A percentile compares a stretch with the other conserved stretches of the same genome.
Conservation (phyloP, 768 basidiomycete genomes). For the Mycena rosella region DNA sequence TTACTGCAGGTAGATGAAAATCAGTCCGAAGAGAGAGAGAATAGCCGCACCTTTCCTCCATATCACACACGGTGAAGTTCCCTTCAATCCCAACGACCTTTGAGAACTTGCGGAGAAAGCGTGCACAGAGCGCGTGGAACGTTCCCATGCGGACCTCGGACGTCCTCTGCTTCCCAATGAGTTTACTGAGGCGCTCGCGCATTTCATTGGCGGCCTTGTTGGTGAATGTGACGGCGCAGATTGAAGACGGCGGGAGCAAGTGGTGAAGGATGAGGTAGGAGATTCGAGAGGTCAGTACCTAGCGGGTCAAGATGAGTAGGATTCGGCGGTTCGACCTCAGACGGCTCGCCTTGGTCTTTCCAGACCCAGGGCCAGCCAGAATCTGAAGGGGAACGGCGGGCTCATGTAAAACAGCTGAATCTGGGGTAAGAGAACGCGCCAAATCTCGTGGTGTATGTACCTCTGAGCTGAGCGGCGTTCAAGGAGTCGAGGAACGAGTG, state of each 20-base stretch:
- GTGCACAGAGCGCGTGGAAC: conserved; percentile 82
- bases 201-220: conserved; percentile 94
- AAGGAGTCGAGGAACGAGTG: conserved; percentile 41
- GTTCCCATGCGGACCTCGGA: conserved; percentile 76
- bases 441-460: conserved; percentile 29
- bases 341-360: conserved; percentile 69
- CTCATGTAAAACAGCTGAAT: conserved; percentile 73
- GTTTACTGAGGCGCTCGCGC: conserved; percentile 72
- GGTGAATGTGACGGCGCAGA: conserved; percentile 89
- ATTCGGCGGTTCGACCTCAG: not conserved
- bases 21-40: conserved; percentile 4
- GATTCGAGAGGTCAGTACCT: conserved; percentile 78
- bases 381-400: conserved; percentile 80
- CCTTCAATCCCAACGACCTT: conserved; percentile 66
- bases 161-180: conserved; percentile 74
- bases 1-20: conserved; percentile 58
- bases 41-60: conserved; percentile 74
- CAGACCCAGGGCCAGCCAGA: conserved; percentile 83
- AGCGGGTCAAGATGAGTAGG: not conserved
- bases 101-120: conserved; percentile 77
- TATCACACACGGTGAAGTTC: conserved; percentile 88
- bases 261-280: conserved; percentile 72
- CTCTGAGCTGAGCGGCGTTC: conserved; percentile 56
- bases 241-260: conserved; percentile 63
- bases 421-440: not conserved